A percentile compares a stretch with the other conserved stretches of the same genome.
Conservation (phyloP, 345 rosid genomes). For the Euphorbia pulcherrima region DNA sequence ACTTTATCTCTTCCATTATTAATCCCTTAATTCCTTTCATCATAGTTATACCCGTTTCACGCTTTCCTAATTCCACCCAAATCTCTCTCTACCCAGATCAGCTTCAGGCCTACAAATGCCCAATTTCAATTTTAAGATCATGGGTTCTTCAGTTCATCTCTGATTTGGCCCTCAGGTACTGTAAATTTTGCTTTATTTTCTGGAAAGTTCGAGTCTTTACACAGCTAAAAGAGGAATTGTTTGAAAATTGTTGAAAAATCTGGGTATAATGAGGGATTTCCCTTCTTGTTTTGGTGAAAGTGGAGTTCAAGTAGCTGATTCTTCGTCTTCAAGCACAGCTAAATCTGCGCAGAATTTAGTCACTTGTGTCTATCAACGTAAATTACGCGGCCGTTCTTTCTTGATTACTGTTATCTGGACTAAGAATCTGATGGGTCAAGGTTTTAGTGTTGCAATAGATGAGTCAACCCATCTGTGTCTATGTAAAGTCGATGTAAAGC, state of each 20-base stretch:
- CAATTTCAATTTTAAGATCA: slow-evolving; percentile 27
- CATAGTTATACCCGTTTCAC: neutral
- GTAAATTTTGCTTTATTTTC: neutral
- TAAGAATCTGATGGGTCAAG: slow-evolving; percentile 81
- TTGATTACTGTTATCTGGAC: slow-evolving; percentile 80
- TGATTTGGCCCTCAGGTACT: slow-evolving; percentile 27
- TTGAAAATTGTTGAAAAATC: slow-evolving; percentile 2
- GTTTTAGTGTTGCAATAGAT: slow-evolving; percentile 62
- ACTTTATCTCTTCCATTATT: neutral
- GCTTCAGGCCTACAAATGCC: slow-evolving; percentile 21
- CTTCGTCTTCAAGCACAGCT: slow-evolving; percentile 53
- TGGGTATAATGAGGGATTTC: slow-evolving; percentile 69
- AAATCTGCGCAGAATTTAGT: slow-evolving; percentile 77
- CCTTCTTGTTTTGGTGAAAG: slow-evolving; percentile 97
- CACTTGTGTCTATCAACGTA: slow-evolving; percentile 69
- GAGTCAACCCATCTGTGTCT: slow-evolving; percentile 58
- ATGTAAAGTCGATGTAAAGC: slow-evolving; percentile 82
- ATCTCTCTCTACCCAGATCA: slow-evolving; percentile 32
- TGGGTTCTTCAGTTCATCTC: slow-evolving; percentile 34
- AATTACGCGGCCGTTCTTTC: slow-evolving; percentile 50
- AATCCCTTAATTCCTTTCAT: slow-evolving; percentile 1
- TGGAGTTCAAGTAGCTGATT: slow-evolving; percentile 89
- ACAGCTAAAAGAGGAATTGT: slow-evolving; percentile 6
- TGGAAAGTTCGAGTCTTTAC: slow-evolving; percentile 3
- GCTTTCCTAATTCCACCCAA: slow-evolving; percentile 25